Evolutionary conservation across 805 yeast genomes (phyloP), one percentile per base, ranked within the genome.

Genomic region (Candida coleopterorum): DNA sequence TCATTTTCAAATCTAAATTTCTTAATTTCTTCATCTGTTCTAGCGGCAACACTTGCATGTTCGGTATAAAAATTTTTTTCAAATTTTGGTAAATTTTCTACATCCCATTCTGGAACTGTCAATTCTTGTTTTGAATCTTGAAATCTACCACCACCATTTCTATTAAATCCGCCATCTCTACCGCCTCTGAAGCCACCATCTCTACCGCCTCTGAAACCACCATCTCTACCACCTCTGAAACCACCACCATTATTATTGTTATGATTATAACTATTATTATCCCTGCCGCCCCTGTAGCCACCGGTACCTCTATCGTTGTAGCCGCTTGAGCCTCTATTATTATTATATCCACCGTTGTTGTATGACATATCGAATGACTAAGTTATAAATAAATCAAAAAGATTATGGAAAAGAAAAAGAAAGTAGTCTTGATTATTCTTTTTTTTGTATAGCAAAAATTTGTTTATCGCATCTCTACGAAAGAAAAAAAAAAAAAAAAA

Each of bases 1-100:
- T 87, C 90, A 61, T 81, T 72, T 52, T 79, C 79, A 42, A 74
- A 73, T 73, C 98, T 82, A 73, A 89, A 93, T 31, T 67, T 72
- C 18, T 56, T 62, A 48, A 93, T 74, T 41, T 90, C 97, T 25
- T 60, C 72, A 2, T 81, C 88, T 29, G 84, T 58, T 65, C 97
- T 85, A 31, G 65, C 70, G 42, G 85, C 64, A 44, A 93, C 97
- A 37, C 62, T 63, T 41, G 85, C 85, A 57, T 83, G 81, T 71
- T 93, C 98, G 45, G 72, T 71, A 70, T 93, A 93, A 59, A 93
- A 93, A 65, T 93, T 87, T 72, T 93, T 93, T 66, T 89, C 96
- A 58, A 93, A 93, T 56, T 79, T 79, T 52, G 96, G 95, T 56
- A 93, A 69, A 27, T 77, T 61, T 42, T 75, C 81, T 37, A 76